Base-by-base conservation (phyloP, 257 asterid genomes). In the Plantago ovata region DNA sequence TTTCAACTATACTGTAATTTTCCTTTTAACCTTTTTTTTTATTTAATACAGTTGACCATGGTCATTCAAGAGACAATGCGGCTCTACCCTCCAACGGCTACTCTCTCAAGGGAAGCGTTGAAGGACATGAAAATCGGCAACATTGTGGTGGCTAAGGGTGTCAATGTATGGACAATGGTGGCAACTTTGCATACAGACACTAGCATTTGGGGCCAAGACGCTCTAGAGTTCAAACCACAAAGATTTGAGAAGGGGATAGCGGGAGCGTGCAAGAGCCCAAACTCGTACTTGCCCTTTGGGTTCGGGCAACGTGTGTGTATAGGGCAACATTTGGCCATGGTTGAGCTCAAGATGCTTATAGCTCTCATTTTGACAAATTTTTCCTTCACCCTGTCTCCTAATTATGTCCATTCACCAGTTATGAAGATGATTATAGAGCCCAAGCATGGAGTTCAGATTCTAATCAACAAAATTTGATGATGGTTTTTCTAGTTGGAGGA, bases 1-100 rank as follows among this genome's bases (percentile, higher is more conserved):
- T n/a, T n/a, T n/a, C n/a, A n/a, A n/a, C n/a, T n/a, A n/a, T n/a
- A n/a, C n/a, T n/a, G n/a, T n/a, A n/a, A n/a, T n/a, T n/a, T n/a
- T n/a, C n/a, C n/a, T n/a, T n/a, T n/a, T n/a, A n/a, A n/a, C n/a
- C n/a, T n/a, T n/a, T n/a, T n/a, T n/a, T n/a, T 45, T 6, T 19
- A 38, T 21, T 12, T 48, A 18, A 43, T 62, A 24, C 50, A 76
- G 87, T 52, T 80, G 44, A 58, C 64, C 19, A 81, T 70, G 84
- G 84, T 71, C 58, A 77, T 81, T 42, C 78, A 81, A 55, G 87
- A 81, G 38, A 58, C 82, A 1, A 43, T 77, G 71, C 78, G 84
- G 0, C 75, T 81, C 0, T 81, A 81, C 51, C 80, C 82, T 3
- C 75, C 82, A 0, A 23, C 75, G 4, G 58, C 79, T 0, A 53